Base-by-base conservation (phyloP, 495 filamentous ascomycete genomes). In the Parachaetomium inaequale region DNA sequence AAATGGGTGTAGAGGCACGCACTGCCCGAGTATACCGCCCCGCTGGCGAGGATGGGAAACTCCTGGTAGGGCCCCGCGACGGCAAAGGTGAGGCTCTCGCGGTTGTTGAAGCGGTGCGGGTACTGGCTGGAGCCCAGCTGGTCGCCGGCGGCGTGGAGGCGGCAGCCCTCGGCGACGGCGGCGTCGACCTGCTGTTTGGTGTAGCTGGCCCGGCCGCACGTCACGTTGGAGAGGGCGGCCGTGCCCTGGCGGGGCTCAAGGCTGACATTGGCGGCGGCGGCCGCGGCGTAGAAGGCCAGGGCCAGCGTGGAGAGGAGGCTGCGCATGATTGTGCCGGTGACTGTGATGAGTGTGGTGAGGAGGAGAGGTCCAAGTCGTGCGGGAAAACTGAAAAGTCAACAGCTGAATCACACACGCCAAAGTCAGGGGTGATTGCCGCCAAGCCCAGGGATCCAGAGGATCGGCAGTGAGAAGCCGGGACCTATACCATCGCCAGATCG, bases 71-170 rank as follows among this genome's bases (percentile, higher is more conserved):
- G 67, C 3, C 67, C 64, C 2, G 58, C 43, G 1, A 55, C 45
- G 12, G 64, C 58, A 51, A 69, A 68, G 10, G 66, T 46, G 7
- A 68, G 53, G 14, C 40, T 50, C 42, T 68, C 63, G 38, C 52
- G 61, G 68, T 73, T 73, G 59, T 68, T 68, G 66, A 66, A 73
- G n/a, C 42, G 38, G 34, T 73, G 70, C 2, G 70, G 70, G 56
- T 73, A 73, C 26, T 63, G 67, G 53, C 62, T 64, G 12, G 26
- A 59, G 29, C 68, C 69, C 10, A 73, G 8, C 58, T 63, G 61
- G 40, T 62, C 45, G 53, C 55, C 50, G 28, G 51, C 54, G 1
- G 54, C 51, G 25, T 62, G 11, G 12, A 73, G 63, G 11, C 62
- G 61, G 58, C 70, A 68, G 7, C 61, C 70, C 45, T 71, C 58